Base-by-base conservation (phyloP, 148 eudicot genomes). In the Salicornia ramosissima region DNA sequence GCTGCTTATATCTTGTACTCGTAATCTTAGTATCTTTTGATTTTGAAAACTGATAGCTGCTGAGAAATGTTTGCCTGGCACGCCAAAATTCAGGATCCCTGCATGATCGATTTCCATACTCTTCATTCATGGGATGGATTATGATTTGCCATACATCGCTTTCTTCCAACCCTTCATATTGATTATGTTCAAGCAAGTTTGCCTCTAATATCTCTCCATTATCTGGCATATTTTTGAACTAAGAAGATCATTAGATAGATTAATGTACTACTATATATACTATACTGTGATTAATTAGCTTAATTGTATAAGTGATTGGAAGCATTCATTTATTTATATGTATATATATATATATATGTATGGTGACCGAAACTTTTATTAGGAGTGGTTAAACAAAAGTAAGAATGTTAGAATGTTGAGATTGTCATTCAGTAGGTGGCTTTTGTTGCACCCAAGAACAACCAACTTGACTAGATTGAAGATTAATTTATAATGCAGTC, bases 41-140 rank as follows among this genome's bases (percentile, higher is more conserved):
- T 62, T 65, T 57, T 6, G 65, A n/a, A 16, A 78, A 78, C 3
- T 68, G 68, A 19, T 78, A 78, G 29, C 80, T 78, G 42, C 73
- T 62, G 19, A 78, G 73, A 62, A 78, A 72, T 10, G 65, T 57
- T 42, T 78, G 80, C 21, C 80, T 62, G 30, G 80, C 80, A 43
- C 72, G 69, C 77, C 80, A 78, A 29, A 78, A 78, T 14, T 78
- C 80, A 11, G 69, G 80, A 25, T 74, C 80, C 15, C 55, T 72
- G 60, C 77, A 78, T 26, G 80, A 78, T 15, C 68, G 58, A 8
- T 10, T 62, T 46, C 73, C 80, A 72, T 60, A 72, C 4, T 54
- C 70, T 21, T 72, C 80, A 26, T 67, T 50, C 51, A 72, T 19
- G 4, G 80, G 80, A 36, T 78, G 80, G n/a, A 78, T 61, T 9